phyloP scores from a whole-genome alignment of 495 filamentous ascomycete genomes.

The Podospora conica region DNA sequence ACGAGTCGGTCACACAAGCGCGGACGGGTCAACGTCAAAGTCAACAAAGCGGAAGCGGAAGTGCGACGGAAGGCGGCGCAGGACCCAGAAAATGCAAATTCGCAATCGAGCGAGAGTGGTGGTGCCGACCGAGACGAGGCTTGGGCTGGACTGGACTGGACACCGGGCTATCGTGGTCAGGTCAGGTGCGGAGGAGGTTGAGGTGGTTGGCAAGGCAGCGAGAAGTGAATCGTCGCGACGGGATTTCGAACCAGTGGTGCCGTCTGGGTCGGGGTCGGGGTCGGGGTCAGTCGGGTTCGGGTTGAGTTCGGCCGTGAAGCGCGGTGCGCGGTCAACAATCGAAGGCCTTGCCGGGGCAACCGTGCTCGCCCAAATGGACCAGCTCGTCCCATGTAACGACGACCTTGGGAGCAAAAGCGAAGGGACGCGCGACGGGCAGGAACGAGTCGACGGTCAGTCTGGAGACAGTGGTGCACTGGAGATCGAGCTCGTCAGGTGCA shows the following conservation, averaged over 20 bases:
- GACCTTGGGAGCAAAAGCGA: background rate
- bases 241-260: background rate
- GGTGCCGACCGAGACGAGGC: background rate
- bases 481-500: constrained; percentile 3
- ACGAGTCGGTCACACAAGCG: background rate
- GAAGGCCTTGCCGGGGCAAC: background rate
- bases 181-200: background rate
- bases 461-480: background rate
- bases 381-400: constrained; percentile 7
- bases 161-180: background rate
- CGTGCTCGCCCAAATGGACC: background rate
- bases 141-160: background rate
- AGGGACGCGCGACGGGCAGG: background rate
- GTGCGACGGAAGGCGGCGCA: background rate
- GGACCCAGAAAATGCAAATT: background rate
- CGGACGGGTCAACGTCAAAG: background rate
- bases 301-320: background rate
- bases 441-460: background rate
- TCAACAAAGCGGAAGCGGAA: too few species aligned
- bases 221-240: background rate
- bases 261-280: constrained; percentile 4
- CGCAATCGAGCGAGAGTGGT: background rate
- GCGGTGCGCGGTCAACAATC: constrained; percentile 13
- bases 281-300: background rate
- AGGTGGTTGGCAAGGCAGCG: background rate